Evolutionary conservation across 257 asterid species (phyloP).

Genomic region (Primulina eburnea): DNA sequence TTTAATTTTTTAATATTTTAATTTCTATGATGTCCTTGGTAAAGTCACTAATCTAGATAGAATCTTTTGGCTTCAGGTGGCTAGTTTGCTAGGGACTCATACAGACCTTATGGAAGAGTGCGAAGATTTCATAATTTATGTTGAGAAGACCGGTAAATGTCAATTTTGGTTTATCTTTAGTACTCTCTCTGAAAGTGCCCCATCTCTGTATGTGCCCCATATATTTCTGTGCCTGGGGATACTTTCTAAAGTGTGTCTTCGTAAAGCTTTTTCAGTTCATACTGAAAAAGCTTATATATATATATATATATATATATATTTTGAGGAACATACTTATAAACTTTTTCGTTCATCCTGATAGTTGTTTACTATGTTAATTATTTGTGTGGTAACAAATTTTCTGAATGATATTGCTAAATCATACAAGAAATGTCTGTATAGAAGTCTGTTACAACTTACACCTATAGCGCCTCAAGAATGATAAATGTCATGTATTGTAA

Average conservation of each 20-base stretch:
- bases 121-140: slow-evolving; percentile 45
- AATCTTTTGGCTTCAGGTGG: slow-evolving; percentile 40
- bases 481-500: slow-evolving; percentile 13
- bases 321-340: slow-evolving; percentile 1
- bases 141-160: slow-evolving; percentile 53
- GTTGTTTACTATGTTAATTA: slow-evolving; percentile 16
- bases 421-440: not conserved
- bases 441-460: not conserved
- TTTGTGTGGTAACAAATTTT: not conserved
- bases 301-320: not conserved
- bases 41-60: slow-evolving; percentile 28
- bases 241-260: slow-evolving; percentile 1
- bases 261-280: slow-evolving; percentile 19
- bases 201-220: slow-evolving; percentile 8
- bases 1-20: too few species aligned
- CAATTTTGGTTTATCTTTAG: slow-evolving; percentile 20
- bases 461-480: slow-evolving; percentile 19
- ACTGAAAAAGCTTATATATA: too few species aligned
- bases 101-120: slow-evolving; percentile 62
- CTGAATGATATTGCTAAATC: not conserved
- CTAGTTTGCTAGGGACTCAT: slow-evolving; percentile 50
- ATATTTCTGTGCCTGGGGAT: slow-evolving; percentile 17
- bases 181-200: slow-evolving; percentile 15
- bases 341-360: slow-evolving; percentile 22
- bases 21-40: slow-evolving; percentile 22